These are phyloP conservation scores for Diaporthe capsici DNA, from an alignment of 2,329 filamentous ascomycete genomes.

Conservation along the genomic window DNA sequence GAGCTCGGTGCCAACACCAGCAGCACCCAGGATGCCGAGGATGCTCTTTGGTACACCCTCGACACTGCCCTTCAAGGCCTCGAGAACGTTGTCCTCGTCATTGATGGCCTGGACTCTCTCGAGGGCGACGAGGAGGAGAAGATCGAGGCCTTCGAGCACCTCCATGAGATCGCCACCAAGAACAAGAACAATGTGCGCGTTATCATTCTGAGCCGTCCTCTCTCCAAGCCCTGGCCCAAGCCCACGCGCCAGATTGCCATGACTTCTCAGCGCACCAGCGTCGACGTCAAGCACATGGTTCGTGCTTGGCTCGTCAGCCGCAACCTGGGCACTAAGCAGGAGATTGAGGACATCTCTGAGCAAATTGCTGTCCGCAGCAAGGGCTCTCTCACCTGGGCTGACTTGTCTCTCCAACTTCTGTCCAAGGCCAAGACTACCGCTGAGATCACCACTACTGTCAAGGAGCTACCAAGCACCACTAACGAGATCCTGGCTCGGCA, in stretches of 20 bases:
- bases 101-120: constrained; percentile 41
- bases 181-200: constrained; percentile 42
- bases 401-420: constrained; percentile 40
- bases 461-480: constrained; percentile 40
- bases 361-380: constrained; percentile 42
- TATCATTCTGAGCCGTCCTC: constrained; percentile 41
- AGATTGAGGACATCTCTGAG: constrained; percentile 41
- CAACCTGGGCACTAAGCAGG: constrained; percentile 40
- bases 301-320: constrained; percentile 40
- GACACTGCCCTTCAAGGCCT: constrained; percentile 41
- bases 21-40: constrained; percentile 48
- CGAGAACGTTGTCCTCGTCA: constrained; percentile 42
- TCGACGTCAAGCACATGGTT: constrained; percentile 40
- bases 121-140: constrained; percentile 41
- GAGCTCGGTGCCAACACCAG: constrained; percentile 44
- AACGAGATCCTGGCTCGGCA: constrained; percentile 39
- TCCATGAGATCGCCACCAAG: constrained; percentile 42
- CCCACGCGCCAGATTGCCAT: constrained; percentile 40
- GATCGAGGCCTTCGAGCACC: constrained; percentile 41
- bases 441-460: constrained; percentile 36
- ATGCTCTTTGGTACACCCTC: constrained; percentile 43
- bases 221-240: constrained; percentile 42
- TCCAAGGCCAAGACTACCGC: constrained; percentile 38
- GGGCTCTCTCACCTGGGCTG: constrained; percentile 42
- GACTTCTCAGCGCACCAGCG: constrained; percentile 39